Conservation (phyloP, 768 basidiomycete genomes). For the Hortiboletus flavorubellus region DNA sequence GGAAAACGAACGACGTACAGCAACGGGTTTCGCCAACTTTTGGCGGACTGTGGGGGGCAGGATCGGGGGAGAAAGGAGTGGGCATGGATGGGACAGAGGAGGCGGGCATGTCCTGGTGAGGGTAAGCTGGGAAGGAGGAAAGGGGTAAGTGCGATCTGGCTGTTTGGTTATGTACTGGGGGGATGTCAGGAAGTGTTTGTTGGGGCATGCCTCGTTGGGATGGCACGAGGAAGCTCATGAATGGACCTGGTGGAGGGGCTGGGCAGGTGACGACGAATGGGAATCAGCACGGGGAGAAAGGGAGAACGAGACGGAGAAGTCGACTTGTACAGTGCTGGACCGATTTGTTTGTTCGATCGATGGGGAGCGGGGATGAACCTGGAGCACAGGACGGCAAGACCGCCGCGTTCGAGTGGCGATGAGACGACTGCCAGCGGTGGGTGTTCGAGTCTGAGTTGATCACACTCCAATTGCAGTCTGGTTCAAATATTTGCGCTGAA, state of each 20-base stretch:
- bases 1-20: slow-evolving; percentile 47
- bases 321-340: slow-evolving; percentile 9
- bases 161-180: slow-evolving; percentile 32
- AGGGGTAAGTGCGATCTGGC: slow-evolving; percentile 36
- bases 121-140: slow-evolving; percentile 36
- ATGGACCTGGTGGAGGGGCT: slow-evolving; percentile 18
- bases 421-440: background rate
- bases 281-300: slow-evolving; percentile 12
- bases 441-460: slow-evolving; percentile 23
- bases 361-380: slow-evolving; percentile 5
- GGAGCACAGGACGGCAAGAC: background rate
- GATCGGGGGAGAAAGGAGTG: slow-evolving; percentile 35
- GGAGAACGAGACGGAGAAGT: slow-evolving; percentile 17
- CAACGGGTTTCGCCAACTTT: slow-evolving; percentile 72
- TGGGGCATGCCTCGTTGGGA: slow-evolving; percentile 33
- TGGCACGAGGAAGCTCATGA: slow-evolving; percentile 36
- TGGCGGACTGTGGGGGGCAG: slow-evolving; percentile 39
- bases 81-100: slow-evolving; percentile 27
- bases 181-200: slow-evolving; percentile 24
- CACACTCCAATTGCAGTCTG: slow-evolving; percentile 5
- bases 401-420: background rate
- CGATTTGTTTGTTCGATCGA: slow-evolving; percentile 17
- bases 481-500: slow-evolving; percentile 28
- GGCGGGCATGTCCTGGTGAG: slow-evolving; percentile 31
- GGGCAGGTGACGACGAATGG: slow-evolving; percentile 20